Conservation (phyloP, 75 land plant genomes). For the Gnetum montanum region DNA sequence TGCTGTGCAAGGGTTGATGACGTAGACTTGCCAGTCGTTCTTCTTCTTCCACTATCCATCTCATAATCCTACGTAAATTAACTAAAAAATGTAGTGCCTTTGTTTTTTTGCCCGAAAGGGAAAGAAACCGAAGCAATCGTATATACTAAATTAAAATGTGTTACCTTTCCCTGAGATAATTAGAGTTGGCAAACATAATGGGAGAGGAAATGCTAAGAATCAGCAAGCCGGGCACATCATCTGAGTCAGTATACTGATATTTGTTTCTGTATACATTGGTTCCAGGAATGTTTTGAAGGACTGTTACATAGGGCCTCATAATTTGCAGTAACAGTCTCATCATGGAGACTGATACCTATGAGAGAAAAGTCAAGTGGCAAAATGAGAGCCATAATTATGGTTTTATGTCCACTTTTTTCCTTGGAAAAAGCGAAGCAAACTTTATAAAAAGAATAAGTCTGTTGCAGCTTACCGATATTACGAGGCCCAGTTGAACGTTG, state of each 20-base stretch:
- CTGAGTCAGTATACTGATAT: conserved; percentile 51
- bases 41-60: conserved; percentile 70
- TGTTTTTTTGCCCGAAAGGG: neutral
- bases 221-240: conserved; percentile 48
- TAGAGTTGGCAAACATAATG: conserved; percentile 76
- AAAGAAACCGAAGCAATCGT: neutral
- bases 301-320: conserved; percentile 35
- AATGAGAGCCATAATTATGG: neutral
- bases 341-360: conserved; percentile 19
- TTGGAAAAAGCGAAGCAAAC: neutral
- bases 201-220: conserved; percentile 63
- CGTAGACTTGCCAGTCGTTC: conserved; percentile 28
- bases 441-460: neutral
- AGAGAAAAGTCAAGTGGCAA: neutral
- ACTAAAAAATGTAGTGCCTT: neutral
- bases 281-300: conserved; percentile 37
- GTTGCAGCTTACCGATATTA: conserved; percentile 24
- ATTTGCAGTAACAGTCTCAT: conserved; percentile 31
- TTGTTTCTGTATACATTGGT: conserved; percentile 44
- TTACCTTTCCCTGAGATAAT: conserved; percentile 75
- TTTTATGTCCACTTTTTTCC: neutral
- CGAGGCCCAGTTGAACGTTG: conserved; percentile 24
- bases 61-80: conserved; percentile 15
- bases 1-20: conserved; percentile 30
- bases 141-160: neutral